Evolutionary conservation across 108 stramenopile species (phyloP), one percentile per base, ranked within the genome.

Genomic region (Asterionellopsis glacialis): DNA sequence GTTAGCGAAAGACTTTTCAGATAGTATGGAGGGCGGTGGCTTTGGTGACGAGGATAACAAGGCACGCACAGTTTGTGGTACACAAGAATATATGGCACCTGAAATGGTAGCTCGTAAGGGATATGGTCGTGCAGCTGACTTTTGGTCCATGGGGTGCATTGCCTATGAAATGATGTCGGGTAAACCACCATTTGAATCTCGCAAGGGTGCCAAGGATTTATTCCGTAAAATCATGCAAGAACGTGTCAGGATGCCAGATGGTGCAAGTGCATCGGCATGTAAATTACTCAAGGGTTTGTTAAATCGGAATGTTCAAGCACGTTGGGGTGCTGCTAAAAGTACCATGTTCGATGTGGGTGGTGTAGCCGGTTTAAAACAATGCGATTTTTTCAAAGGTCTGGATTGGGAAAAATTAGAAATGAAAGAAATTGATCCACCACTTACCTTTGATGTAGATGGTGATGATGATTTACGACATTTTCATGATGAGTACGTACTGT

Each of bases 271-370:
- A 9, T 74, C 76, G 10, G 93, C 91, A n/a, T 85, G 83, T 63
- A 90, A 86, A 47, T 49, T 98, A 12, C 67, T 98, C 11, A 94
- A 94, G 62, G 96, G 95, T 9, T 69, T 98, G 26, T 73, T 98
- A 33, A 91, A 97, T 67, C 77, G 95, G 11, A 89, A 96, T 59
- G 90, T 85, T 3, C 72, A 75, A n/a, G 74, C 88, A 43, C 79
- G 98, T 22, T 69, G 96, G 23, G 98, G 98, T n/a, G 83, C 85
- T 1, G 63, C 94, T 3, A 82, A 78, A 66, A 72, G 81, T 23
- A 98, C 93, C 12, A 98, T 98, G 97, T 99, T 99, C 70, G 87
- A 97, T 56, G 83, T 97, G 0, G 98, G 98, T 28, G 98, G 98
- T 9, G 90, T 95, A 1, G 77, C 90, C 11, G 96, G 78, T n/a